phyloP scores from a whole-genome alignment of 257 asterid species.

The Fraxinus pennsylvanica region DNA sequence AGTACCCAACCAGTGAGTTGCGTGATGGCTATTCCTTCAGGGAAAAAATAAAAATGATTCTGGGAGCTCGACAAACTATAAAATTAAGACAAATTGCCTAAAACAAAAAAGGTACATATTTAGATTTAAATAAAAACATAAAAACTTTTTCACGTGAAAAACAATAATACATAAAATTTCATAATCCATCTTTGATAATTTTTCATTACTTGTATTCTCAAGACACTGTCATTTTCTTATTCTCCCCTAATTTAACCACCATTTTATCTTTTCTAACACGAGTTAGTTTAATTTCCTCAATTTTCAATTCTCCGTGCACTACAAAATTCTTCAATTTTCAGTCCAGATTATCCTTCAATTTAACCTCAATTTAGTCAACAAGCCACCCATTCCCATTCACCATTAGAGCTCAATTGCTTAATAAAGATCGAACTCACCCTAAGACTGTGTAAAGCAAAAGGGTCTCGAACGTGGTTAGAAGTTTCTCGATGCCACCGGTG shows the following conservation, averaged over 20 bases:
- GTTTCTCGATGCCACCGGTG: background rate
- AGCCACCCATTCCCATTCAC: background rate
- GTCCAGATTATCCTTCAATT: background rate
- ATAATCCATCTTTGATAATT: background rate
- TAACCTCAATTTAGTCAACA: background rate
- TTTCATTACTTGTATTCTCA: background rate
- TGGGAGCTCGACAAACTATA: background rate
- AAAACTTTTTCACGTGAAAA: background rate
- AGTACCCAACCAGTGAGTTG: background rate
- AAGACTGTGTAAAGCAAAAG: background rate
- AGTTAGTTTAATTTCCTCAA: background rate
- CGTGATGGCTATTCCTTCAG: background rate
- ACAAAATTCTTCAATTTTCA: background rate
- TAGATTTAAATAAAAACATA: background rate
- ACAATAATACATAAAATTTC: background rate
- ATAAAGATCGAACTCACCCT: background rate
- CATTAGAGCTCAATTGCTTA: background rate
- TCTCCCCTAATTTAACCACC: background rate
- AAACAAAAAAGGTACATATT: background rate
- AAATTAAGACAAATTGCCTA: background rate
- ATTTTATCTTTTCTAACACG: background rate
- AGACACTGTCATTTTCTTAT: background rate
- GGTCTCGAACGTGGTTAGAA: background rate
- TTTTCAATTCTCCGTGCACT: background rate
- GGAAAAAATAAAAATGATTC: background rate